These are phyloP conservation scores for Ogataea corticis DNA, from an alignment of 805 yeast genomes.

Conservation along the genomic window DNA sequence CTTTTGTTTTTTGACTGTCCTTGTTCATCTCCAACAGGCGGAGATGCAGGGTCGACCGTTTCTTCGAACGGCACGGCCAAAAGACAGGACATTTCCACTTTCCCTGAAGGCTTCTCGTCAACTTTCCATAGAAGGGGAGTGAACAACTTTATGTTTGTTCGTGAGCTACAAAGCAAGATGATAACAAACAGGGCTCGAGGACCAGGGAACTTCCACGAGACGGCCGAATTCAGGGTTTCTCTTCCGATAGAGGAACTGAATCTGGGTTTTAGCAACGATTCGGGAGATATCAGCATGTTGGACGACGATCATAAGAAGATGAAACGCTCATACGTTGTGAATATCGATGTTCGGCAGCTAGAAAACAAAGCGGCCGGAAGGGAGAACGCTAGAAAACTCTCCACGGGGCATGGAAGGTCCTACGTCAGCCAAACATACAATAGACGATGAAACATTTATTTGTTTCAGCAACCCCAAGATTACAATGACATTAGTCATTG, in stretches of 20 bases:
- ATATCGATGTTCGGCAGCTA: constrained; percentile 42
- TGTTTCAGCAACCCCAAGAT: too few species aligned
- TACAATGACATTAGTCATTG: too few species aligned
- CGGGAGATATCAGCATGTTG: neutral
- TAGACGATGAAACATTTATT: neutral
- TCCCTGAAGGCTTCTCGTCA: constrained; percentile 52
- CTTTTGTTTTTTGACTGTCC: constrained; percentile 31
- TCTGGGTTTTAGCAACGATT: constrained; percentile 25
- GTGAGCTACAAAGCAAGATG: constrained; percentile 49
- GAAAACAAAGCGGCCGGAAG: constrained; percentile 32
- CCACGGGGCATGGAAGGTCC: constrained; percentile 7
- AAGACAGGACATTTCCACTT: constrained; percentile 31
- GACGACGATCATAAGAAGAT: constrained; percentile 26
- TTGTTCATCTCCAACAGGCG: constrained; percentile 25
- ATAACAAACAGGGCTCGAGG: constrained; percentile 39
- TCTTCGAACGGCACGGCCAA: constrained; percentile 11
- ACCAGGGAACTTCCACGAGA: constrained; percentile 30
- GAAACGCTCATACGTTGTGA: constrained; percentile 42
- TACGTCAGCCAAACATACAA: constrained; percentile 14
- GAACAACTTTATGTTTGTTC: constrained; percentile 52
- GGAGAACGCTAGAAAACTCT: neutral
- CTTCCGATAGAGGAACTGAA: constrained; percentile 37
- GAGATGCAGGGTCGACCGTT: constrained; percentile 3
- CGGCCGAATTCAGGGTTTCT: constrained; percentile 45
- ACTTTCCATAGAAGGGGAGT: constrained; percentile 49